These are phyloP conservation scores for Pseudopithomyces maydicus DNA, from an alignment of 2,329 filamentous ascomycete genomes.

Conservation along the genomic window DNA sequence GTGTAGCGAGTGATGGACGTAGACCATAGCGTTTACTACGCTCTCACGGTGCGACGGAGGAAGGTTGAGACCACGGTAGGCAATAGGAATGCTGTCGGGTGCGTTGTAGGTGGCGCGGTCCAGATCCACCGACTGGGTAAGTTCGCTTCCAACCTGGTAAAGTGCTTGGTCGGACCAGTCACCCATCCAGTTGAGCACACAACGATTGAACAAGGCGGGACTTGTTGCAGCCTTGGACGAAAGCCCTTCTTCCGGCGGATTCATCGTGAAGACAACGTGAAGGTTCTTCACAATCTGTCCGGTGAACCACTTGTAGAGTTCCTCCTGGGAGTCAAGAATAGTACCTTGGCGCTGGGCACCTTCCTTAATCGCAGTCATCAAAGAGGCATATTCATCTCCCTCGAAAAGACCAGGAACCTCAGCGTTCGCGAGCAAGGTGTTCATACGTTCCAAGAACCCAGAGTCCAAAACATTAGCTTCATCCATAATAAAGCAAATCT, in stretches of 20 bases:
- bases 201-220: slow-evolving; percentile 98
- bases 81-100: slow-evolving; percentile 90
- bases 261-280: slow-evolving; percentile 99
- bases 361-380: slow-evolving; percentile 99
- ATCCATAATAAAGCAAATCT: slow-evolving; percentile 99
- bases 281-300: slow-evolving; percentile 99
- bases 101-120: slow-evolving; percentile 85
- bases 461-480: slow-evolving; percentile 98
- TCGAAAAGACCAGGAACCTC: slow-evolving; percentile 98
- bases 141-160: slow-evolving; percentile 94
- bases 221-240: slow-evolving; percentile 97
- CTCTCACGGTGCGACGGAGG: slow-evolving; percentile 90
- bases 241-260: slow-evolving; percentile 92
- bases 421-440: slow-evolving; percentile 97
- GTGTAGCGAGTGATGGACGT: slow-evolving; percentile 94
- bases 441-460: slow-evolving; percentile 98
- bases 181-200: slow-evolving; percentile 99
- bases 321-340: slow-evolving; percentile 94
- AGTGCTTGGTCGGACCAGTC: slow-evolving; percentile 99
- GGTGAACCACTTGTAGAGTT: slow-evolving; percentile 99
- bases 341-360: slow-evolving; percentile 95
- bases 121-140: slow-evolving; percentile 94
- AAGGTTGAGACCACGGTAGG: slow-evolving; percentile 81
- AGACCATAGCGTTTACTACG: slow-evolving; percentile 97
- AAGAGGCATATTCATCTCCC: slow-evolving; percentile 95